Conservation (phyloP, 139 green algal genomes). For the Yamagishiella unicocca region DNA sequence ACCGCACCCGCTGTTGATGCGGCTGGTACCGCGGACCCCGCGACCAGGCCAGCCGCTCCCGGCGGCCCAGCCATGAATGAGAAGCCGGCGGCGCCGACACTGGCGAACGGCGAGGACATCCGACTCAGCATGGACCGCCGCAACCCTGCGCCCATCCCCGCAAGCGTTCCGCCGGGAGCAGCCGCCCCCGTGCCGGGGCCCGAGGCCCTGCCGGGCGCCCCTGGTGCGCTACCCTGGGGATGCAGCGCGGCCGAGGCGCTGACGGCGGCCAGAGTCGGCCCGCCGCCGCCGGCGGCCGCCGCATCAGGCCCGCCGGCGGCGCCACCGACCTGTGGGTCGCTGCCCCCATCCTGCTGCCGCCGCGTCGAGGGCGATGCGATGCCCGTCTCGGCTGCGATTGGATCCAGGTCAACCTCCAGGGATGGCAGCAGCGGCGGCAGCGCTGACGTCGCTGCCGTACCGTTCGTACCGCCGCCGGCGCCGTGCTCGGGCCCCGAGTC, state of each 20-base stretch:
- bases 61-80: too few species aligned
- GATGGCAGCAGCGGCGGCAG: background rate
- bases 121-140: constrained; percentile 20
- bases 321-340: background rate
- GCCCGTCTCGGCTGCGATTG: background rate
- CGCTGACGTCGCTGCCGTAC: background rate
- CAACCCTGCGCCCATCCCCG: background rate
- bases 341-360: background rate
- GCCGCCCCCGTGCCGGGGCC: too few species aligned
- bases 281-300: background rate
- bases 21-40: background rate
- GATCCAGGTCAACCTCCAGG: too few species aligned
- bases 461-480: too few species aligned
- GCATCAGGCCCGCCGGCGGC: background rate
- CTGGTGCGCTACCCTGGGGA: too few species aligned
- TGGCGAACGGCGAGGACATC: constrained; percentile 29
- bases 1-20: background rate
- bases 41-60: too few species aligned
- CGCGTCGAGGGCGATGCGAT: background rate
- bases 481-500: too few species aligned
- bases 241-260: too few species aligned
- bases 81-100: too few species aligned
- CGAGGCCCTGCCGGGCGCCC: too few species aligned
- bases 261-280: too few species aligned
- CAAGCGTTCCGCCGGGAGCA: too few species aligned